Percentiles rank a stretch among this genome's conserved stretches.
These are phyloP conservation scores for Solanum ahanhuiri DNA, from an alignment of 257 asterid species.

Conservation along the genomic window DNA sequence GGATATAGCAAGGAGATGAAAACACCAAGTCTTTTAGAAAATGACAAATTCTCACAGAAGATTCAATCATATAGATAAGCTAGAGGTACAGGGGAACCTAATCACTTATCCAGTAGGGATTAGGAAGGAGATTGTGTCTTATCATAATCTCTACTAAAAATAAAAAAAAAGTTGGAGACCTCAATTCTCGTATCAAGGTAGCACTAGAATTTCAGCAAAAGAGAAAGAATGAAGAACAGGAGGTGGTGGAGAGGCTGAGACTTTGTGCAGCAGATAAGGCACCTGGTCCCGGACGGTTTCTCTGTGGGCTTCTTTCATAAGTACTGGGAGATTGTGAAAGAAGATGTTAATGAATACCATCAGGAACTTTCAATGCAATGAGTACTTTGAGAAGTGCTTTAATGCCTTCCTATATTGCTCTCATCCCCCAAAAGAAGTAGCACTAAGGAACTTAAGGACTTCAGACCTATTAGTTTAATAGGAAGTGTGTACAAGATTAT, in stretches of 20 bases:
- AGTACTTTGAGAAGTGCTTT: neutral
- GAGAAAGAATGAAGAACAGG: neutral
- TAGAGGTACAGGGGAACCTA: neutral
- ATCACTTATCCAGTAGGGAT: neutral
- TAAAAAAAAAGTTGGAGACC: neutral
- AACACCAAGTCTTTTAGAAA: neutral
- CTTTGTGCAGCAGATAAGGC: neutral
- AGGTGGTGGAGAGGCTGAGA: neutral
- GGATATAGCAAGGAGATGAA: neutral
- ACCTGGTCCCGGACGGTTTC: neutral
- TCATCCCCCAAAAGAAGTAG: neutral
- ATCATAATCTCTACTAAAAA: neutral
- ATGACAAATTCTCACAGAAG: neutral
- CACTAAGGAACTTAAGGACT: neutral
- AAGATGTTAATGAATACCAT: neutral
- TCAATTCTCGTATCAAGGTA: neutral
- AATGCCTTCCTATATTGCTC: neutral
- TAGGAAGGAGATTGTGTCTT: neutral
- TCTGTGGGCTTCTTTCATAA: neutral
- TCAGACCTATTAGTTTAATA: neutral
- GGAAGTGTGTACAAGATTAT: neutral
- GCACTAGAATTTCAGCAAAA: neutral
- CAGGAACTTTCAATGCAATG: neutral
- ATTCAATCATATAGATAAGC: neutral
- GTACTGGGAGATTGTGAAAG: neutral